Evolutionary conservation across 2,329 filamentous ascomycete species (phyloP), one percentile per base, ranked within the genome.

Genomic region (Moelleriella libera): DNA sequence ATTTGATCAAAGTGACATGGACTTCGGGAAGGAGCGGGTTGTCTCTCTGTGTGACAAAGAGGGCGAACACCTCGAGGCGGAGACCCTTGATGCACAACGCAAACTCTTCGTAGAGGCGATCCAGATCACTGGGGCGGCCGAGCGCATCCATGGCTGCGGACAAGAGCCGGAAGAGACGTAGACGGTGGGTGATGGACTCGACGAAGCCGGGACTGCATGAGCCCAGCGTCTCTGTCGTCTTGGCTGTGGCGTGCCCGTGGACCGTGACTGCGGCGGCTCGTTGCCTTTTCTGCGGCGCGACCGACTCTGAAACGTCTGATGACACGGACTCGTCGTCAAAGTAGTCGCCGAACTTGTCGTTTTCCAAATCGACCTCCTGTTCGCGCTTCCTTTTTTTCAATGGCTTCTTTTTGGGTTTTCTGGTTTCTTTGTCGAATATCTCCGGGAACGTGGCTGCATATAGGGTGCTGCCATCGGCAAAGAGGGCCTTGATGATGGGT

Each of bases 371-470:
- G 7, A 81, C 64, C 30, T 62, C 62, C 28, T 63, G 53, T 3
- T 64, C 63, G 34, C 70, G 62, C 52, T 76, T 77, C 21, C 75
- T 65, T 54, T 78, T 77, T 50, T 67, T 72, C 46, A 61, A 61
- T 29, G 62, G 57, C 46, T 64, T 65, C 43, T 54, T 57, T 21
- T 21, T 21, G 55, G 68, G 51, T 55, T 65, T 51, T 64, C 69
- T 45, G 55, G 62, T 52, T 66, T 89, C 85, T 46, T 77, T 76
- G 28, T 73, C 69, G 65, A 85, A 90, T 4, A 89, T 66, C 56
- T 86, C 80, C 3, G 68, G 69, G 55, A 80, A 88, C 6, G 76
- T 68, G 1, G 68, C 72, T 41, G 72, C 60, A 3, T 68, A 68
- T 12, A 75, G 63, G n/a, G 67, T 59, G 30, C 66, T 68, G 2